A percentile compares a stretch with the other conserved stretches of the same genome.
phyloP scores from a whole-genome alignment of 169 alveolate species.

The Nephromyces sp. region DNA sequence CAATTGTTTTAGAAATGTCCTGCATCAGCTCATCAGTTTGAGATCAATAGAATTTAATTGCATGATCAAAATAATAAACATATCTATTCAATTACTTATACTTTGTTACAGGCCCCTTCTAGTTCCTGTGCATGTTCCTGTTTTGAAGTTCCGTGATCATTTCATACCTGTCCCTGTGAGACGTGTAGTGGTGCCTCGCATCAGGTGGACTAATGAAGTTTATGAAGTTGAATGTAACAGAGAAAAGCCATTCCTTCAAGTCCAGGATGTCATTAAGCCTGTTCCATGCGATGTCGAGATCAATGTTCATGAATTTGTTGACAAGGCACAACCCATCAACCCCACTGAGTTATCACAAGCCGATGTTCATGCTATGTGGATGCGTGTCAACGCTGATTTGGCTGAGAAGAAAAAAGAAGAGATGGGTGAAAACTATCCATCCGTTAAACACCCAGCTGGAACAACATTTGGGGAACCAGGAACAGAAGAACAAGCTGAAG shows the following conservation, averaged over 20 bases:
- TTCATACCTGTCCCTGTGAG: slow-evolving; percentile 72
- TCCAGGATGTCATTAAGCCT: slow-evolving; percentile 63
- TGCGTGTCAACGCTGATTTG: slow-evolving; percentile 69
- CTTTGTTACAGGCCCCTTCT: slow-evolving; percentile 45
- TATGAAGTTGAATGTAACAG: slow-evolving; percentile 67
- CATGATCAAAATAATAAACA: too few relatives aligned
- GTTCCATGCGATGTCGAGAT: slow-evolving; percentile 69
- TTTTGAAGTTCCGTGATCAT: slow-evolving; percentile 63
- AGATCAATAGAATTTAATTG: too few relatives aligned
- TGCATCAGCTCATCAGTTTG: too few relatives aligned
- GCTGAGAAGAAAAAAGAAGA: slow-evolving; percentile 37
- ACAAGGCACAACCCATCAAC: slow-evolving; percentile 59
- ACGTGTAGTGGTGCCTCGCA: slow-evolving; percentile 61
- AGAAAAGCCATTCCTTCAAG: slow-evolving; percentile 61
- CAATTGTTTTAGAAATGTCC: too few relatives aligned
- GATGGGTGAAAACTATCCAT: slow-evolving; percentile 38
- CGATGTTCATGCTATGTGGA: slow-evolving; percentile 75
- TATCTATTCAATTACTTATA: too few relatives aligned
- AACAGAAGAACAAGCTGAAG: slow-evolving; percentile 16
- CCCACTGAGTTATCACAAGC: slow-evolving; percentile 72
- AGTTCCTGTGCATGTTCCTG: slow-evolving; percentile 72
- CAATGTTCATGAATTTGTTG: slow-evolving; percentile 54
- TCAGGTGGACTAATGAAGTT: slow-evolving; percentile 66
- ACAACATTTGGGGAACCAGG: slow-evolving; percentile 43
- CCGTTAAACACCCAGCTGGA: slow-evolving; percentile 35